Percentiles rank a stretch among this genome's conserved stretches.
These are phyloP conservation scores for Ogataea angusta DNA, from an alignment of 805 yeast species.

Conservation along the genomic window DNA sequence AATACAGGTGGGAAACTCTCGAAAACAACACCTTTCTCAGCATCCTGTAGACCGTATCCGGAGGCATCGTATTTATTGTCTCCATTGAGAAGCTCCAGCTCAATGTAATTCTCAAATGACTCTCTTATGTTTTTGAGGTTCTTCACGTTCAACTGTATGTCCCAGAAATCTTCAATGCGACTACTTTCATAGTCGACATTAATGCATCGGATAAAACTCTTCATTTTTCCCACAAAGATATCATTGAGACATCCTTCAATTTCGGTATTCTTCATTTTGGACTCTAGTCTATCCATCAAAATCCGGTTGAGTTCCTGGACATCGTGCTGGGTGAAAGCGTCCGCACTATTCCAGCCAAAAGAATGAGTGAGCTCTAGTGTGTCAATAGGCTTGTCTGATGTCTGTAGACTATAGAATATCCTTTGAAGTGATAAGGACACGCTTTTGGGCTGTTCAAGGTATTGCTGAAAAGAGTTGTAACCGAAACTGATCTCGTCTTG, in stretches of 20 bases:
- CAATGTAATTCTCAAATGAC: conserved; percentile 83
- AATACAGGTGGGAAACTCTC: conserved; percentile 87
- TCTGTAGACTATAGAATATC: conserved; percentile 74
- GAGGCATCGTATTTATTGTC: conserved; percentile 95
- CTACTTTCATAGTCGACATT: conserved; percentile 92
- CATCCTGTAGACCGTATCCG: conserved; percentile 88
- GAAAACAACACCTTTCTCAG: conserved; percentile 93
- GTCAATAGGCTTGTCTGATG: conserved; percentile 72
- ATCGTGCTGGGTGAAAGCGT: conserved; percentile 96
- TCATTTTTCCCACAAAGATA: conserved; percentile 95
- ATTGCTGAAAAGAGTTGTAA: conserved; percentile 26
- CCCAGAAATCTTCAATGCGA: conserved; percentile 95
- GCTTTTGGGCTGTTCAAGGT: conserved; percentile 38
- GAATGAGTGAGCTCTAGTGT: conserved; percentile 85
- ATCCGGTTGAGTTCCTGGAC: conserved; percentile 95
- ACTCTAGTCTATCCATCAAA: conserved; percentile 89
- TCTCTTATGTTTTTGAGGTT: conserved; percentile 67
- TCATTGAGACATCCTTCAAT: conserved; percentile 75
- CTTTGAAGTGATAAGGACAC: conserved; percentile 87
- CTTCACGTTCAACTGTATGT: conserved; percentile 91
- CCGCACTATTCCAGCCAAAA: conserved; percentile 96
- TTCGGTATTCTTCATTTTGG: conserved; percentile 83
- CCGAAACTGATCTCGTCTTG: conserved; percentile 44
- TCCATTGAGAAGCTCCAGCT: conserved; percentile 85
- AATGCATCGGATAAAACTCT: conserved; percentile 86